phyloP scores from a whole-genome alignment of 495 filamentous ascomycete species.

The Copromyces sp. region DNA sequence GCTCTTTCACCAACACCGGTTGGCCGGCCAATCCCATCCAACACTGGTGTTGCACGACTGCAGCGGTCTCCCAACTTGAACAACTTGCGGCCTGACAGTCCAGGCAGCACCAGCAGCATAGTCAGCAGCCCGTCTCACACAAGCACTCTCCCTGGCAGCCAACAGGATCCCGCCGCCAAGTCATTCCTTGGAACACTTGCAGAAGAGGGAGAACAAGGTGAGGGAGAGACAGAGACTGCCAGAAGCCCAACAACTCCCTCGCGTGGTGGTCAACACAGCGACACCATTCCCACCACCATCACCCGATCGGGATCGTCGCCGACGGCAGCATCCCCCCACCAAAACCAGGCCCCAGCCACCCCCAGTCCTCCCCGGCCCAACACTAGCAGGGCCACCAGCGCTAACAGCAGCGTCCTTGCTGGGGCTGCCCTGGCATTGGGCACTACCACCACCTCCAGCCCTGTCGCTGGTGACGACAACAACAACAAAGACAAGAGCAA shows the following conservation, averaged over 20 bases:
- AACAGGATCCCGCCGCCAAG: constrained; percentile 27
- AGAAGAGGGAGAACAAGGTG: background rate
- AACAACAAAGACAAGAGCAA: constrained; percentile 39
- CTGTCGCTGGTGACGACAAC: constrained; percentile 46
- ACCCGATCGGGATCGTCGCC: background rate
- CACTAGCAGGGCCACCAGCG: constrained; percentile 5
- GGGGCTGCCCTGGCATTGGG: constrained; percentile 19
- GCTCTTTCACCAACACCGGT: constrained; percentile 13
- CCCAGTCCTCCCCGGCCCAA: background rate
- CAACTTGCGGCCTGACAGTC: constrained; percentile 47
- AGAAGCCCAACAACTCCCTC: background rate
- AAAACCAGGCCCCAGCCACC: constrained; percentile 26
- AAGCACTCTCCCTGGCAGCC: constrained; percentile 46
- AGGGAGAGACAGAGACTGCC: background rate
- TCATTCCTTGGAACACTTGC: background rate
- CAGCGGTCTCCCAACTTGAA: constrained; percentile 33
- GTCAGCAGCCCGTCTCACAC: constrained; percentile 37
- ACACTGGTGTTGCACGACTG: constrained; percentile 42
- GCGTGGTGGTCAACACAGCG: background rate
- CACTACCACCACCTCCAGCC: background rate
- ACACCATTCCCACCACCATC: constrained; percentile 1
- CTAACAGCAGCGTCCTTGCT: background rate
- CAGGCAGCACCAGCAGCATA: constrained; percentile 16
- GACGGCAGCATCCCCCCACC: background rate
- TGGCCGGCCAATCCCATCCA: constrained; percentile 32